phyloP scores from a whole-genome alignment of 306 rosid species.

The Cotoneaster glaucophyllus region DNA sequence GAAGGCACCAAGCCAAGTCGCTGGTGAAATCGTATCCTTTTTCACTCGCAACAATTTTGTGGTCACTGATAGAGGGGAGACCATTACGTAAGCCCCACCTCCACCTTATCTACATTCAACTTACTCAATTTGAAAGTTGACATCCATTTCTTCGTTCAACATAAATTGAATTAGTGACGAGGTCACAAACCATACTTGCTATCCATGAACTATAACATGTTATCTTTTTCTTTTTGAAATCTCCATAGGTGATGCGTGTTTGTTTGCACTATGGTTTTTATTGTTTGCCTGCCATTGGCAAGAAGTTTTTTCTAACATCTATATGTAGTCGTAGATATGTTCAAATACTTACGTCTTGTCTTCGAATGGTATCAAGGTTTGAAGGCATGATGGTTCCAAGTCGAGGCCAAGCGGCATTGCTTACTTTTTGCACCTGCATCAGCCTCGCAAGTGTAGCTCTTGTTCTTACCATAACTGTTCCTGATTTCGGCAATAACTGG shows the following conservation, averaged over 20 bases:
- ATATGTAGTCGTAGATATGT: background rate
- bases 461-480: slow-evolving; percentile 79
- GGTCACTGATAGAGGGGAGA: slow-evolving; percentile 72
- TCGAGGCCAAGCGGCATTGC: slow-evolving; percentile 76
- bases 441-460: slow-evolving; percentile 86
- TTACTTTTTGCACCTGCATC: slow-evolving; percentile 88
- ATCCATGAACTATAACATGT: too few relatives aligned
- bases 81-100: slow-evolving; percentile 54
- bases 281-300: background rate
- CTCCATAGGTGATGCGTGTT: too few relatives aligned
- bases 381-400: slow-evolving; percentile 89
- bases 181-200: too few relatives aligned
- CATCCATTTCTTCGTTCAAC: too few relatives aligned
- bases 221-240: too few relatives aligned
- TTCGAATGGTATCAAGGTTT: slow-evolving; percentile 48
- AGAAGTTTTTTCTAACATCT: background rate
- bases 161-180: too few relatives aligned
- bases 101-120: background rate
- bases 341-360: background rate
- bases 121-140: background rate
- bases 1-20: slow-evolving; percentile 58
- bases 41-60: slow-evolving; percentile 80
- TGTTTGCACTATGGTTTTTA: background rate
- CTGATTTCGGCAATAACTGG: slow-evolving; percentile 88
- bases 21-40: slow-evolving; percentile 83